Evolutionary conservation across 1,284 basidiomycete species (phyloP).

Genomic region (Fistulinella cinereoalba): DNA sequence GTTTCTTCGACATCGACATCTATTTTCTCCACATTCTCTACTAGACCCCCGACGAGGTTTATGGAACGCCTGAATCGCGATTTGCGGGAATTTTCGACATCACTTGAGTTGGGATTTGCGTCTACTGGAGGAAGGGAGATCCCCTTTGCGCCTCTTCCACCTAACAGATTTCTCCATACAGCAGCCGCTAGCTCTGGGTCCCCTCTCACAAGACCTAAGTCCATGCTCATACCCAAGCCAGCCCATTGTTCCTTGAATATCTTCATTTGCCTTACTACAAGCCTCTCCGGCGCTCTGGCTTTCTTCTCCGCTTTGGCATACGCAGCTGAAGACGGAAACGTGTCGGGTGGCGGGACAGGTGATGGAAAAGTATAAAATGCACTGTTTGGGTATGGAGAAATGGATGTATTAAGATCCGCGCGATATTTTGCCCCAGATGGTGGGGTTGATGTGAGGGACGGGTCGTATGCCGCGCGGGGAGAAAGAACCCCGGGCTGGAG

Average conservation of each 20-base stretch:
- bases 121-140: conserved; percentile 41
- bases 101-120: conserved; percentile 5
- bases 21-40: conserved; percentile 55
- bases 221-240: conserved; percentile 79
- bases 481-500: conserved; percentile 55
- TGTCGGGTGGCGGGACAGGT: conserved; percentile 29
- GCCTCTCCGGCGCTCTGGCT: conserved; percentile 67
- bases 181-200: conserved; percentile 85
- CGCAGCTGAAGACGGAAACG: conserved; percentile 23
- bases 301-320: conserved; percentile 33
- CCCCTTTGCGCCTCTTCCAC: conserved; percentile 68
- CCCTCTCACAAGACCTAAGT: conserved; percentile 71
- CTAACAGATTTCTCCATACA: conserved; percentile 91
- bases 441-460: conserved; percentile 37
- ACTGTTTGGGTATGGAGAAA: conserved; percentile 31
- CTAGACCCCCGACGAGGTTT: conserved; percentile 62
- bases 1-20: conserved; percentile 56
- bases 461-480: conserved; percentile 17
- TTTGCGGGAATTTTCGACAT: background rate
- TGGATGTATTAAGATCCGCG: conserved; percentile 12
- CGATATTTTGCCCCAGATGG: conserved; percentile 25
- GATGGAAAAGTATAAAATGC: conserved; percentile 50
- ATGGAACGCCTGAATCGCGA: conserved; percentile 53
- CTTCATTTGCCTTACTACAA: conserved; percentile 90
- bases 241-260: conserved; percentile 92